These are phyloP conservation scores for Colletotrichum liriopes DNA, from an alignment of 2,329 filamentous ascomycete genomes.

Conservation along the genomic window DNA sequence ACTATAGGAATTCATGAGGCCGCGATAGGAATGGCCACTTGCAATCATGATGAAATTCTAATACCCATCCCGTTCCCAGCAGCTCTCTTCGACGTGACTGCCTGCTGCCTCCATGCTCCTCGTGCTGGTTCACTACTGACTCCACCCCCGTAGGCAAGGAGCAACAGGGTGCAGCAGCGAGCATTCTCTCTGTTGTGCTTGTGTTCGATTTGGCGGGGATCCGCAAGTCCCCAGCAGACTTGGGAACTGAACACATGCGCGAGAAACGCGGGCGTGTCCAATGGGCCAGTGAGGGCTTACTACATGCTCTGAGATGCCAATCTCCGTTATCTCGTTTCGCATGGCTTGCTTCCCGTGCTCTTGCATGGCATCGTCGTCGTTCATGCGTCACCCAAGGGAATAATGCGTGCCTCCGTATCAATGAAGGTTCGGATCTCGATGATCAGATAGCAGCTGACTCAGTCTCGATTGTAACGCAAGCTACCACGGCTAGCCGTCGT, in stretches of 20 bases:
- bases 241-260: background rate
- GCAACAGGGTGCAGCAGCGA: background rate
- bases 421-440: background rate
- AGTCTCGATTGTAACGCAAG: too few species aligned
- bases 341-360: background rate
- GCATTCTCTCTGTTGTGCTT: background rate
- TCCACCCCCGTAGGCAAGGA: background rate
- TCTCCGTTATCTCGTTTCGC: background rate
- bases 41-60: slow-evolving; percentile 41
- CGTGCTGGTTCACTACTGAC: background rate
- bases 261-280: background rate
- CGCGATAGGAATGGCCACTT: slow-evolving; percentile 35
- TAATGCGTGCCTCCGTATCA: background rate
- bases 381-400: background rate
- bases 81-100: background rate
- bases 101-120: background rate
- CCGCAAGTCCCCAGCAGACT: background rate
- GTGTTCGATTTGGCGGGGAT: background rate
- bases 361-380: background rate
- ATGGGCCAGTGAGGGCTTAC: background rate
- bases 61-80: slow-evolving; percentile 21
- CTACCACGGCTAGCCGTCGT: too few species aligned
- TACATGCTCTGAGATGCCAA: background rate
- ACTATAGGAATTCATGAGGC: slow-evolving; percentile 43
- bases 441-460: too few species aligned